Evolutionary conservation across 2,329 filamentous ascomycete species (phyloP), one percentile per base, ranked within the genome.

Genomic region (Juglanconis oblonga): DNA sequence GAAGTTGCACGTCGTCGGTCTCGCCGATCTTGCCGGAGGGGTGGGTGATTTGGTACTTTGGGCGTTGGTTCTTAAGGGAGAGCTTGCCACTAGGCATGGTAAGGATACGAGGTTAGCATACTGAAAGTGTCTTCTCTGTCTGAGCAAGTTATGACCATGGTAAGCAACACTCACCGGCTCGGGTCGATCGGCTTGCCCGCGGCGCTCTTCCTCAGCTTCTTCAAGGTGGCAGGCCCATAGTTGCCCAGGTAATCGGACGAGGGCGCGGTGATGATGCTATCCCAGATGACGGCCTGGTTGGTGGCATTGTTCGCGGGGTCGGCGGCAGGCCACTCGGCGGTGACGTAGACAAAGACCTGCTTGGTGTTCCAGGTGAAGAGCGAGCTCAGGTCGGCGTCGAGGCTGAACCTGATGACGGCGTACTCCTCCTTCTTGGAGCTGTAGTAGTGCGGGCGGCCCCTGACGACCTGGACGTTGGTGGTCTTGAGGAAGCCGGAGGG

Each of bases 331-430:
- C 86, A 89, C 68, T 87, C 88, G 57, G 94, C 94, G 58, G 92
- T 94, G 61, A 99, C 87, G 79, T 97, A 99, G 74, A 97, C 87
- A 77, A 98, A 99, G 70, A 99, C 79, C 77, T 98, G 91, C 76
- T 99, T 99, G 24, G 96, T 99, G 82, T 99, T 99, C 95, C 94
- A 99, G 71, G 91, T 96, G 84, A 98, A 98, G 68, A 99, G 90
- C 48, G 89, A 89, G 62, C 87, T 89, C 62, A 99, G 85, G 77
- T 99, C 94, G 56, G 93, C 90, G 70, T 97, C 90, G 62, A 99
- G 84, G 70, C 93, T 91, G 81, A 99, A 99, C 73, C 88, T 89
- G 72, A 99, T 89, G 72, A 95, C 87, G 67, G 94, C 95, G 75
- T 97, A 98, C 77, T 99, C 95, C 77, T 98, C 93, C 76, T 90